Base-by-base conservation (phyloP, 169 alveolate genomes). In the Cryptosporidium tyzzeri region DNA sequence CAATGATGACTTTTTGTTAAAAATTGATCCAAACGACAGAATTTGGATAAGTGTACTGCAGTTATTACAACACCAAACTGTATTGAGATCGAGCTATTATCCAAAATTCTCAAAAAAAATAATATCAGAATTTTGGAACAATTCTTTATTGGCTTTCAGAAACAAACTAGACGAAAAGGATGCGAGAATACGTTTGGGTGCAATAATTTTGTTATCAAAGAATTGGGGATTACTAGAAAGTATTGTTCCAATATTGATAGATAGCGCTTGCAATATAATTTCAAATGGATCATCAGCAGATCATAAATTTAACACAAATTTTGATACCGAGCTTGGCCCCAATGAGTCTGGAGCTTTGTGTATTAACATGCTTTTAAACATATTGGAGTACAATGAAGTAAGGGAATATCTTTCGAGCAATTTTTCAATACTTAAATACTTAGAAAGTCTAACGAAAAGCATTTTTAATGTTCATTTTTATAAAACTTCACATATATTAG, bases 41-140 rank as follows among this genome's bases (percentile, higher is more conserved):
- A 26, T 80, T 44, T 80, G 74, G 80, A 41, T 67, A 41, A 44
- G 37, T 21, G 37, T 80, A 3, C 4, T 80, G 59, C 89, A 80
- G 35, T 31, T 80, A 18, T 65, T 80, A 3, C 59, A 18, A 45
- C 55, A 62, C 26, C 89, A 59, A 80, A 31, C 16, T 59, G 45
- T 39, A 26, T 44, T 67, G 0, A 12, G 23, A 9, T 41, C 65
- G 7, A 48, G 37, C 7, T 35, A 37, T 8, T 80, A 62, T 48
- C 89, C 89, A 18, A 26, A 62, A 62, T 16, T 80, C 14, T 41
- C 80, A 2, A 37, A 62, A 26, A 23, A 18, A 14, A 12, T 80
- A 41, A 48, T 65, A 14, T 65, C 73, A 12, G 89, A 80, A 5
- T 41, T 80, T 5, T 80, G 74, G 89, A 44, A 50, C 67, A 14